phyloP scores from a whole-genome alignment of 1,284 basidiomycete species.

The Moniliophthora roreri region DNA sequence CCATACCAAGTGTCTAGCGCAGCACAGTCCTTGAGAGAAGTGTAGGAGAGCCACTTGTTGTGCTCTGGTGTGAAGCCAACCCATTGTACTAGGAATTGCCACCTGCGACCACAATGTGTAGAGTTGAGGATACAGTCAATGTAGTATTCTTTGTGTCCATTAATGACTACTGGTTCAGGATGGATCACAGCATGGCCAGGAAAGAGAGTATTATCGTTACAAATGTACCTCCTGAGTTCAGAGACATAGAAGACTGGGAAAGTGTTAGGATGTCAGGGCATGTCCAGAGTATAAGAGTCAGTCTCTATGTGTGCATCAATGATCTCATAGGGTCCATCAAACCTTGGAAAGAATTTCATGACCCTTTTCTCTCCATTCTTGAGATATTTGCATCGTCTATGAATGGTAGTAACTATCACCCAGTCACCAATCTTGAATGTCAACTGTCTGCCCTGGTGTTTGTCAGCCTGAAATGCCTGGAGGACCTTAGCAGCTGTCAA shows the following conservation, averaged over 20 bases:
- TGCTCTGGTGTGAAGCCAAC: conserved; percentile 7
- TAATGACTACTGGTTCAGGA: conserved; percentile 1
- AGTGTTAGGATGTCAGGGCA: conserved; percentile 15
- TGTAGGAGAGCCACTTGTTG: conserved; percentile 15
- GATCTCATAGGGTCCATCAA: conserved; percentile 16
- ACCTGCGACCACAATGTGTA: not conserved
- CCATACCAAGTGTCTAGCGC: conserved; percentile 14
- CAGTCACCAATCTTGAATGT: not conserved
- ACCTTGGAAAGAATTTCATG: conserved; percentile 19
- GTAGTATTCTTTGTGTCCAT: not conserved
- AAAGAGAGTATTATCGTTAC: conserved; percentile 13
- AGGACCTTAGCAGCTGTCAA: not conserved
- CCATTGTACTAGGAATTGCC: conserved; percentile 11
- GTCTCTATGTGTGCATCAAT: not conserved
- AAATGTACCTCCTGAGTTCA: conserved; percentile 8
- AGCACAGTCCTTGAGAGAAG: conserved; percentile 15
- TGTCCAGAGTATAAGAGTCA: conserved; percentile 4
- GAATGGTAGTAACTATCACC: conserved; percentile 6
- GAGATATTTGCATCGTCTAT: not conserved
- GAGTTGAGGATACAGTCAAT: not conserved
- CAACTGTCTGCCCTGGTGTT: not conserved
- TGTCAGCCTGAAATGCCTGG: conserved; percentile 5
- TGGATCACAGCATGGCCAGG: not conserved
- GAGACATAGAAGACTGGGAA: conserved; percentile 17
- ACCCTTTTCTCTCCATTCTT: conserved; percentile 5